A percentile compares a stretch with the other conserved stretches of the same genome.
These are phyloP conservation scores for Exophiala sideris DNA, from an alignment of 2,329 filamentous ascomycete species.

Conservation along the genomic window DNA sequence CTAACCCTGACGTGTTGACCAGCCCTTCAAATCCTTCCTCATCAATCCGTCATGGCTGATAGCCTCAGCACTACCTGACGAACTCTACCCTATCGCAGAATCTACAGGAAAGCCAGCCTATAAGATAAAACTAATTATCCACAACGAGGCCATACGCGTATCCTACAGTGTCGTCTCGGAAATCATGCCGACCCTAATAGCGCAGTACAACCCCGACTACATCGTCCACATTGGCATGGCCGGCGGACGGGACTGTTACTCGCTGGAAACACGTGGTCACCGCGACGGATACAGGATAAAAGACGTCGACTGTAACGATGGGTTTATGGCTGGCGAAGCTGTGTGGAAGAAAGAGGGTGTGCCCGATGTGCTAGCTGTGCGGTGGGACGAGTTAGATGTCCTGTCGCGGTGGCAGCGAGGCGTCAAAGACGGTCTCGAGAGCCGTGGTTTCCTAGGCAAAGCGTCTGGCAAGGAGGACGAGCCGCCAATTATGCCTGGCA, in stretches of 20 bases:
- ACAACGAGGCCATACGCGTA: conserved; percentile 66
- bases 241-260: conserved; percentile 61
- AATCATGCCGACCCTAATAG: conserved; percentile 63
- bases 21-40: conserved; percentile 74
- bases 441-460: conserved; percentile 11
- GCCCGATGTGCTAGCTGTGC: conserved; percentile 53
- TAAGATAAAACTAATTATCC: conserved; percentile 59
- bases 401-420: conserved; percentile 54
- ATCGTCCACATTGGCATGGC: conserved; percentile 81
- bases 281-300: conserved; percentile 67
- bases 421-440: conserved; percentile 10
- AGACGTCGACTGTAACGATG: conserved; percentile 62
- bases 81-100: conserved; percentile 48
- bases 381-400: conserved; percentile 57
- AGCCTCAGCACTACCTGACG: conserved; percentile 62
- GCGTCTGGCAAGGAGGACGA: not conserved
- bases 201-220: conserved; percentile 56
- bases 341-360: conserved; percentile 51
- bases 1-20: conserved; percentile 1
- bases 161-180: conserved; percentile 65
- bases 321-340: conserved; percentile 46
- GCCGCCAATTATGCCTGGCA: not conserved
- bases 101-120: conserved; percentile 13
- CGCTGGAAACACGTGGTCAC: conserved; percentile 67
- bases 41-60: conserved; percentile 82